These are phyloP conservation scores for Inga leiocalycina DNA, from an alignment of 306 rosid species.

Conservation along the genomic window DNA sequence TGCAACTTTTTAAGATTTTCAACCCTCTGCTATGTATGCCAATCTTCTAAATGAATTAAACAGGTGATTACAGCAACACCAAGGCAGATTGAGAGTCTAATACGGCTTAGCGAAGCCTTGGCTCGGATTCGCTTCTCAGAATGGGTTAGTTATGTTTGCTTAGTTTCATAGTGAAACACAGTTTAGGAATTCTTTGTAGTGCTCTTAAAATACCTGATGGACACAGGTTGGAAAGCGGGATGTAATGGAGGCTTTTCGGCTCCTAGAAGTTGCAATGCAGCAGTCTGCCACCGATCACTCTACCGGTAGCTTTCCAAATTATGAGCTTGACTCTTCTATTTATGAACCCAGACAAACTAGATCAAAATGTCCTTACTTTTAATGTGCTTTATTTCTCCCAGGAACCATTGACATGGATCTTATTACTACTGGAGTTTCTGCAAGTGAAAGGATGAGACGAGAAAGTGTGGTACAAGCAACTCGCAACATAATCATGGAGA, in stretches of 20 bases:
- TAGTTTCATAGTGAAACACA: slow-evolving; percentile 20
- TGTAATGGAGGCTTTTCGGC: slow-evolving; percentile 91
- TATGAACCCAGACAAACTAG: slow-evolving; percentile 12
- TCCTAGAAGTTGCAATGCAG: slow-evolving; percentile 96
- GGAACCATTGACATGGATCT: slow-evolving; percentile 99
- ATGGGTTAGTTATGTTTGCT: slow-evolving; percentile 60
- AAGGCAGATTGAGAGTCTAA: slow-evolving; percentile 92
- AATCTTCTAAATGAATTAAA: slow-evolving; percentile 28
- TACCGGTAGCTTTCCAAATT: slow-evolving; percentile 60
- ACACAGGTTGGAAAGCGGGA: slow-evolving; percentile 78
- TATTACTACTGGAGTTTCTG: slow-evolving; percentile 93
- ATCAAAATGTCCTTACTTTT: slow-evolving; percentile 8
- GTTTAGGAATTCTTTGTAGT: slow-evolving; percentile 6
- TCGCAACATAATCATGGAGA: slow-evolving; percentile 86
- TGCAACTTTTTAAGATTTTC: slow-evolving; percentile 1
- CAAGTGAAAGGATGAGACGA: slow-evolving; percentile 91
- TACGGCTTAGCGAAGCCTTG: slow-evolving; percentile 94
- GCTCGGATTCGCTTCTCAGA: slow-evolving; percentile 95
- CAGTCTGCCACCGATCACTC: slow-evolving; percentile 95
- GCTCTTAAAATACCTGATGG: slow-evolving; percentile 21
- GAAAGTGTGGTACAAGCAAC: slow-evolving; percentile 62
- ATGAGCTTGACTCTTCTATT: slow-evolving; percentile 25
- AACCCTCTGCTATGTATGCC: neutral
- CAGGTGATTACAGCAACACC: slow-evolving; percentile 99
- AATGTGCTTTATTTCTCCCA: slow-evolving; percentile 30